A percentile compares a stretch with the other conserved stretches of the same genome.
Conservation (phyloP, 306 rosid genomes). For the Myrica gale region DNA sequence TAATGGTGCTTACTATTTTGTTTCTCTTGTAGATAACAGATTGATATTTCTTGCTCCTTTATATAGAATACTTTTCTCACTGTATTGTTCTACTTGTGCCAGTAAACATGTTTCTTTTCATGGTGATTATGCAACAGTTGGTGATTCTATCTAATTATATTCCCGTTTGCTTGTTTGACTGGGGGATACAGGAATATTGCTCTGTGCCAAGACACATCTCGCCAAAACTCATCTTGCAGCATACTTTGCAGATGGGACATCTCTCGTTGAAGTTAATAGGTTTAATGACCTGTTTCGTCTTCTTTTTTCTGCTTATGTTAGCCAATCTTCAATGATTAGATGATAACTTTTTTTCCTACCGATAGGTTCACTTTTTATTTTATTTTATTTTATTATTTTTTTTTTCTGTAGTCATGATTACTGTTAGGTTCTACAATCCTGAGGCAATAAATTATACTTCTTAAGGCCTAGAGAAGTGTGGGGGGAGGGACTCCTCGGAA, state of each 20-base stretch:
- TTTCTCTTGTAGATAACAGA: background rate
- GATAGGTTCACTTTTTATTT: too few species aligned
- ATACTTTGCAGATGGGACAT: conserved; percentile 85
- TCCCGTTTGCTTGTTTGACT: conserved; percentile 23
- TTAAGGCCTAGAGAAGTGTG: background rate
- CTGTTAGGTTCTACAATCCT: background rate
- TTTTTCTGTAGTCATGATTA: background rate
- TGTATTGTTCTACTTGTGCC: background rate
- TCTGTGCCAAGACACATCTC: conserved; percentile 85
- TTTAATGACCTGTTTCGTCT: conserved; percentile 27
- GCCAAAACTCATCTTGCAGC: conserved; percentile 73
- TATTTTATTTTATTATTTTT: background rate
- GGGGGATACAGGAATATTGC: conserved; percentile 56
- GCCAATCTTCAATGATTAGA: background rate
- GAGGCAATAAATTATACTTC: background rate
- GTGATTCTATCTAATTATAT: conserved; percentile 18
- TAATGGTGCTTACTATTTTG: background rate
- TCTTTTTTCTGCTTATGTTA: conserved; percentile 10
- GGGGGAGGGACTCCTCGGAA: background rate
- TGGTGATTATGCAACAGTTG: background rate
- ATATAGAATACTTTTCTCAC: background rate
- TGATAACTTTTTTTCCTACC: conserved; percentile 1
- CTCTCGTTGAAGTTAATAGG: conserved; percentile 58
- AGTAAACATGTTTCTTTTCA: background rate
- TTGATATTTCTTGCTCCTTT: conserved; percentile 9